phyloP scores from a whole-genome alignment of 495 filamentous ascomycete species.

The Xylaria telfairii region DNA sequence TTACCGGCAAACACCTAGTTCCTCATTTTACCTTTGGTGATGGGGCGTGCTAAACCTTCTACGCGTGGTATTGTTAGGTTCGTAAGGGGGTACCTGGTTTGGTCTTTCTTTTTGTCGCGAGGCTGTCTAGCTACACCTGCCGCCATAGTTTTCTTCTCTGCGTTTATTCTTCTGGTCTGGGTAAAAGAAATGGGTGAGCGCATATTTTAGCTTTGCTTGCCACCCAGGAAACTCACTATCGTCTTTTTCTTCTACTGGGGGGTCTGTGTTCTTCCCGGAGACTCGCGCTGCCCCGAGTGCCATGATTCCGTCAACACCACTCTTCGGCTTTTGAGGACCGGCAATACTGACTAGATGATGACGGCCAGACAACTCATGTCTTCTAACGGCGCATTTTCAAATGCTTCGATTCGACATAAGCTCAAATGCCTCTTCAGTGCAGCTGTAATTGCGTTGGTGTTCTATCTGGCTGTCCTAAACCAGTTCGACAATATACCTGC shows the following conservation, averaged over 20 bases:
- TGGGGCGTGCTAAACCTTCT: background rate
- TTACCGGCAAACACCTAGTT: background rate
- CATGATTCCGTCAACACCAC: background rate
- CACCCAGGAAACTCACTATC: background rate
- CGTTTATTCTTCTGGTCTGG: background rate
- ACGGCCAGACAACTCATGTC: background rate
- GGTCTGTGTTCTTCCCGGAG: background rate
- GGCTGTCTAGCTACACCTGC: background rate
- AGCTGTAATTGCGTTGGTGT: slow-evolving; percentile 4
- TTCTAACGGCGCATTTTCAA: background rate
- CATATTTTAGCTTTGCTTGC: background rate
- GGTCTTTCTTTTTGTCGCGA: background rate
- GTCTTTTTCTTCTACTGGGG: background rate
- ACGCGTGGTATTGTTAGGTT: background rate
- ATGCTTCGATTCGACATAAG: slow-evolving; percentile 12
- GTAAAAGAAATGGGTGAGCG: background rate
- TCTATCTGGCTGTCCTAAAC: slow-evolving; percentile 12
- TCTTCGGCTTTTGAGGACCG: background rate
- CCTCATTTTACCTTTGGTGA: background rate
- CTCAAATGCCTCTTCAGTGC: slow-evolving; percentile 17
- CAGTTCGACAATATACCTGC: background rate
- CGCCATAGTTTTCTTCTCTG: background rate
- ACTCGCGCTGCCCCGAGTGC: background rate
- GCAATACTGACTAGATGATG: background rate
- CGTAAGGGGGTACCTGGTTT: background rate